Evolutionary conservation across 2,329 filamentous ascomycete genomes (phyloP).

Genomic region (Ophidiomyces ophidiicola): DNA sequence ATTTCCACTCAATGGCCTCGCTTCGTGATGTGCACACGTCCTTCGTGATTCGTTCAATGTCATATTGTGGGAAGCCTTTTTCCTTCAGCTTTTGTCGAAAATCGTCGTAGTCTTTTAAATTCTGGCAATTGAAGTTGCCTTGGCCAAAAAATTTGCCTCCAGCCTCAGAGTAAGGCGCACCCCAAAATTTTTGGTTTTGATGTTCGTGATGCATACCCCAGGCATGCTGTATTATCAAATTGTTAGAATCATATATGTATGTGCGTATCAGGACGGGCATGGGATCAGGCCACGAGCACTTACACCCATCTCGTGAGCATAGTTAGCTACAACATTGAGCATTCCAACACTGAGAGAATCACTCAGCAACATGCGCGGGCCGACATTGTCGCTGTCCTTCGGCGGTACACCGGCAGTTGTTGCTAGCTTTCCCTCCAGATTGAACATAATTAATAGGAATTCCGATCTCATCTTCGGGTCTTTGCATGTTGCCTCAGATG

Average conservation of each 20-base stretch:
- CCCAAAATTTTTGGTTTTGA: constrained; percentile 6
- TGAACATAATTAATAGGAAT: not conserved
- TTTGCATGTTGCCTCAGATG: not conserved
- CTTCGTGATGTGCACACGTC: not conserved
- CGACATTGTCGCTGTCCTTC: not conserved
- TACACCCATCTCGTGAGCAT: constrained; percentile 8
- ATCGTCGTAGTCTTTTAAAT: constrained; percentile 6
- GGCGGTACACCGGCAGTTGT: not conserved
- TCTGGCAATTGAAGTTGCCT: constrained; percentile 3
- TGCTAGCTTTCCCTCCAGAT: not conserved
- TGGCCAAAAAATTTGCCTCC: not conserved
- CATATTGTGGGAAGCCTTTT: not conserved
- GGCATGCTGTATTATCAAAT: not conserved
- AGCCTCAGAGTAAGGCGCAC: not conserved
- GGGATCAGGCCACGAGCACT: constrained; percentile 1
- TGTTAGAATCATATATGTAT: not conserved
- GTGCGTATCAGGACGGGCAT: too few species aligned
- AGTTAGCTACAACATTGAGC: constrained; percentile 5
- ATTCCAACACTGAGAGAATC: not conserved
- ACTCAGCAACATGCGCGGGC: not conserved
- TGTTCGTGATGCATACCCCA: constrained; percentile 11
- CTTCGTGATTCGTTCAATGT: not conserved
- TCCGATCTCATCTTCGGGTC: not conserved
- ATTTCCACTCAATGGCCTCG: not conserved
- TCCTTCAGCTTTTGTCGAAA: not conserved